These are phyloP conservation scores for Sphaerulina populicola DNA, from an alignment of 2,329 filamentous ascomycete species.

Conservation along the genomic window DNA sequence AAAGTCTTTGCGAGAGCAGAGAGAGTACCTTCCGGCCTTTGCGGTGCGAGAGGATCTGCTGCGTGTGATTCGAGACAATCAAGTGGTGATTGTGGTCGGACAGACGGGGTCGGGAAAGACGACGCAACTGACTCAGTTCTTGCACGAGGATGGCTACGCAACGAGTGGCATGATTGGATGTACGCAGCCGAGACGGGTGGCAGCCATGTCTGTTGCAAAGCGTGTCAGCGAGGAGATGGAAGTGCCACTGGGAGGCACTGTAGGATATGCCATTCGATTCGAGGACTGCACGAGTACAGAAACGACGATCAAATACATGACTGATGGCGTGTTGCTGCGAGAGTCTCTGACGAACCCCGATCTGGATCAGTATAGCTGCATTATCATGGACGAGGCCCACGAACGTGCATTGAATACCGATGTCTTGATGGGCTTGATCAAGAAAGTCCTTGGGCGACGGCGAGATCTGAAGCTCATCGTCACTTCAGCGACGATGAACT, in stretches of 20 bases:
- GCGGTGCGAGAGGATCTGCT: slow-evolving; percentile 89
- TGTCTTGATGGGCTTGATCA: slow-evolving; percentile 93
- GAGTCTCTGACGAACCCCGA: slow-evolving; percentile 90
- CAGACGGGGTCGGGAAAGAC: slow-evolving; percentile 98
- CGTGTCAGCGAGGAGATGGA: slow-evolving; percentile 99
- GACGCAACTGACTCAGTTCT: slow-evolving; percentile 90
- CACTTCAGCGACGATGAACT: slow-evolving; percentile 97
- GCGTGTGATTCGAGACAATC: slow-evolving; percentile 88
- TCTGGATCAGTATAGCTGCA: slow-evolving; percentile 90
- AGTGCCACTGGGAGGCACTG: slow-evolving; percentile 73
- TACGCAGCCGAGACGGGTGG: slow-evolving; percentile 90
- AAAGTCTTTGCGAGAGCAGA: slow-evolving; percentile 82
- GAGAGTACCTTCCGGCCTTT: slow-evolving; percentile 90
- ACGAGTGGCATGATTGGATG: slow-evolving; percentile 86
- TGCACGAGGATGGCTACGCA: slow-evolving; percentile 91
- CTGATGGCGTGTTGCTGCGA: slow-evolving; percentile 85
- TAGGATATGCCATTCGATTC: slow-evolving; percentile 96
- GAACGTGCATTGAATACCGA: slow-evolving; percentile 94
- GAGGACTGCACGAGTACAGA: slow-evolving; percentile 96
- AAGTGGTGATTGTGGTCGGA: slow-evolving; percentile 92
- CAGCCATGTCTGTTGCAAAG: slow-evolving; percentile 97
- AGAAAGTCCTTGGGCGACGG: slow-evolving; percentile 84
- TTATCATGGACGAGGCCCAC: slow-evolving; percentile 99
- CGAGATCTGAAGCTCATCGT: slow-evolving; percentile 93
- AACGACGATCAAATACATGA: slow-evolving; percentile 98